These are phyloP conservation scores for Poa annua DNA, from an alignment of 176 grass and related monocot genomes.

Conservation along the genomic window DNA sequence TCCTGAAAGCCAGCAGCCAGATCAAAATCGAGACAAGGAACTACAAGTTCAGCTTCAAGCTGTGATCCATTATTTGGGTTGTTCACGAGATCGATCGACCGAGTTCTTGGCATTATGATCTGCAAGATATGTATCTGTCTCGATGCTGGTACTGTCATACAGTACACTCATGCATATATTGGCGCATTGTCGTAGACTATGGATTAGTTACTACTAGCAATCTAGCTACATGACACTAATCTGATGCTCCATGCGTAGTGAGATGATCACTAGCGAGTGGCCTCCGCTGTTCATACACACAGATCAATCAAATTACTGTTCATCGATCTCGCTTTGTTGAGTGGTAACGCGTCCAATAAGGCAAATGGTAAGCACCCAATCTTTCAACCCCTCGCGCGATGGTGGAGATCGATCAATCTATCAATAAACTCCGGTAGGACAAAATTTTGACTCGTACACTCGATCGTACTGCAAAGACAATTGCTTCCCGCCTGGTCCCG, in stretches of 20 bases:
- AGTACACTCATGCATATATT: no score
- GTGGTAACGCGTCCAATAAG: slow-evolving; percentile 27
- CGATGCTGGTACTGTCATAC: no score
- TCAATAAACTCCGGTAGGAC: neutral
- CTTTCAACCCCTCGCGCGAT: neutral
- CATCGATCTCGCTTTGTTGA: neutral
- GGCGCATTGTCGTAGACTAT: neutral
- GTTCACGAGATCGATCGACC: no score
- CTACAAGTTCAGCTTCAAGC: no score
- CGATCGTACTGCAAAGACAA: neutral
- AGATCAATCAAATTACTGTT: neutral
- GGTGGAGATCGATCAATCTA: neutral
- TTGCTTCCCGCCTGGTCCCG: neutral
- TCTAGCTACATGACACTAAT: neutral
- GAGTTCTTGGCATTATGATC: no score
- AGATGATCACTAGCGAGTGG: slow-evolving; percentile 29
- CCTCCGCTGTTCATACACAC: neutral
- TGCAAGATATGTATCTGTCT: no score
- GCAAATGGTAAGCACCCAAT: slow-evolving; percentile 1
- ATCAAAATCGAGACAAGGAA: no score
- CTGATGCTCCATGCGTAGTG: neutral
- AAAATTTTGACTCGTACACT: neutral
- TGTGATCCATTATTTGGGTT: no score
- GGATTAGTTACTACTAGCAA: neutral
- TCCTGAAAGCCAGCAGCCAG: no score